Conservation (phyloP, 2,329 filamentous ascomycete species). For the Penicillium sp. region DNA sequence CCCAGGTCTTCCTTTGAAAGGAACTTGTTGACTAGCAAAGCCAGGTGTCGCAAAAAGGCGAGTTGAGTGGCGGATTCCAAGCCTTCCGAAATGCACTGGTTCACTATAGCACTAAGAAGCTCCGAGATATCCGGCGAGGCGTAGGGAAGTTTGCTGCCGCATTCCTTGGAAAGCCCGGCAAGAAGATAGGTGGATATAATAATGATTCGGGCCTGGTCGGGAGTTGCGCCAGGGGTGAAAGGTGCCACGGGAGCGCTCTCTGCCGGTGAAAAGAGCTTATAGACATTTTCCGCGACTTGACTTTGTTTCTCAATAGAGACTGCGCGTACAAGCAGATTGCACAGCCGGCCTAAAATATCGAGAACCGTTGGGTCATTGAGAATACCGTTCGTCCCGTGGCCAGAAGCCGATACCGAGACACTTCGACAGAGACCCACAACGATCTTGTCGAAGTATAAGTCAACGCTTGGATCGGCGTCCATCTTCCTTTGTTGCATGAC, state of each 20-base stretch:
- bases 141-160: conserved; percentile 24
- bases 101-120: conserved; percentile 33
- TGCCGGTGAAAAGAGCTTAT: conserved; percentile 45
- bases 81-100: conserved; percentile 26
- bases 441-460: conserved; percentile 47
- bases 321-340: conserved; percentile 53
- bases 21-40: conserved; percentile 39
- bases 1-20: conserved; percentile 29
- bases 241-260: conserved; percentile 32
- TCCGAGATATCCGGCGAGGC: conserved; percentile 26
- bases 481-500: conserved; percentile 51
- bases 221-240: conserved; percentile 25
- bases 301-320: conserved; percentile 49
- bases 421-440: conserved; percentile 40
- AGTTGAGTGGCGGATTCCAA: conserved; percentile 33
- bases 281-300: conserved; percentile 49
- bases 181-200: conserved; percentile 54
- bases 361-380: conserved; percentile 49
- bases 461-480: conserved; percentile 38
- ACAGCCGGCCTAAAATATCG: conserved; percentile 56
- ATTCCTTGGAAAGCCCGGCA: conserved; percentile 45
- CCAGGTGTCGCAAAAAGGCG: conserved; percentile 39
- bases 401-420: conserved; percentile 33
- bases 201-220: conserved; percentile 42
- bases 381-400: conserved; percentile 30